Percentiles rank a stretch among this genome's conserved stretches.
Conservation (phyloP, 169 alveolate species). For the Plasmodium gonderi region DNA sequence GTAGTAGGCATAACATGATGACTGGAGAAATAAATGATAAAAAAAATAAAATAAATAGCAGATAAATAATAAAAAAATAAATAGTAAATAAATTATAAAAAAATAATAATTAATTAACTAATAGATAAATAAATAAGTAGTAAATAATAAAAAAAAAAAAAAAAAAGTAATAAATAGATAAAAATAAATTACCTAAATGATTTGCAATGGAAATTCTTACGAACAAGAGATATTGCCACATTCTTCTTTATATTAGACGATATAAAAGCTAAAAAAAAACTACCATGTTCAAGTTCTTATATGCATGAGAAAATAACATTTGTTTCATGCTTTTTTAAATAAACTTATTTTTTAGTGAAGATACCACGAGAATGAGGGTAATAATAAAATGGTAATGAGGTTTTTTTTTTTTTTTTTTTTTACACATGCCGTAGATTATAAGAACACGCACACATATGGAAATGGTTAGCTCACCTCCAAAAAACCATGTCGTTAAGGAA, state of each 20-base stretch:
- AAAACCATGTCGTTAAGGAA: not conserved
- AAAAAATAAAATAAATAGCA: no score
- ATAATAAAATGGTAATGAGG: not conserved
- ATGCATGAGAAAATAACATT: not conserved
- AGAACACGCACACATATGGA: not conserved
- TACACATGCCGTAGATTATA: not conserved
- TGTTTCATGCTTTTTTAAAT: not conserved
- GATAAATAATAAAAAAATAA: no score
- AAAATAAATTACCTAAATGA: not conserved
- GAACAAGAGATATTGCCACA: not conserved
- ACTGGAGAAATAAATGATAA: not conserved
- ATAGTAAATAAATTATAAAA: no score
- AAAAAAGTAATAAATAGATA: no score
- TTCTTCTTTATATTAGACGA: not conserved
- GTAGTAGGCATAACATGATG: not conserved
- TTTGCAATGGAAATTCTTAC: not conserved
- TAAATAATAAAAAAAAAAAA: no score
- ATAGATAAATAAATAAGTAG: not conserved
- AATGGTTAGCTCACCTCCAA: not conserved
- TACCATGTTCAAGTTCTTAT: not conserved
- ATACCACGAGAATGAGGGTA: not conserved
- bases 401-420: no score
- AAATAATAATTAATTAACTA: no score
- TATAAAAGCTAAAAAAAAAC: not conserved
- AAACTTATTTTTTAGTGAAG: not conserved